Conservation (phyloP, 2,329 filamentous ascomycete genomes). For the Cytospora piceicola region DNA sequence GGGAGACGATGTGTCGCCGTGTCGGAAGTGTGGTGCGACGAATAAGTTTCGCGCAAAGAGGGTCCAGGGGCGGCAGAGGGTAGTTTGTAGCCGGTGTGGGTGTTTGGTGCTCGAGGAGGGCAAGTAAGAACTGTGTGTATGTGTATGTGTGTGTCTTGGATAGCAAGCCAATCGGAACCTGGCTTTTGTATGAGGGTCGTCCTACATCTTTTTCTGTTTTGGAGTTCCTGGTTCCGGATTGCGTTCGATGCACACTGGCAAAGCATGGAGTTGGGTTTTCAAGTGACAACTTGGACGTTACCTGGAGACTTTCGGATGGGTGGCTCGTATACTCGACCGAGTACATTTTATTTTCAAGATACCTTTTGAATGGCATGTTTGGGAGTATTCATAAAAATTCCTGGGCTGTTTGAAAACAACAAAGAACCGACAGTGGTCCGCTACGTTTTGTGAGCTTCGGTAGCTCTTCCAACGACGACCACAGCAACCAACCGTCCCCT, state of each 20-base stretch:
- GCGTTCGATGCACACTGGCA: neutral
- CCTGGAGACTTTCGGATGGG: neutral
- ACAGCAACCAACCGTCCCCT: neutral
- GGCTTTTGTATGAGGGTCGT: neutral
- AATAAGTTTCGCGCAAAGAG: constrained; percentile 65
- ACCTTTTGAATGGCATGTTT: neutral
- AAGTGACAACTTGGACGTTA: neutral
- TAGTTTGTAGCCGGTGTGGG: constrained; percentile 65
- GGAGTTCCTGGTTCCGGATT: neutral
- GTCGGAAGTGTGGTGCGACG: constrained; percentile 61
- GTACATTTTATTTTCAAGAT: neutral
- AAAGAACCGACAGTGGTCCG: neutral
- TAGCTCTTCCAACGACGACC: neutral
- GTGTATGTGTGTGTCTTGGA: neutral
- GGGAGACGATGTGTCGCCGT: constrained; percentile 54
- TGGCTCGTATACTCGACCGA: neutral
- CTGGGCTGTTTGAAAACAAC: neutral
- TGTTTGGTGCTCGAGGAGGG: constrained; percentile 33
- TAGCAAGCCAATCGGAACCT: neutral
- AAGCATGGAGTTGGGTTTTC: constrained; percentile 18
- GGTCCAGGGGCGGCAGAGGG: constrained; percentile 54
- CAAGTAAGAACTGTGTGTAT: neutral
- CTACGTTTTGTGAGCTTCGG: neutral
- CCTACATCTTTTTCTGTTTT: constrained; percentile 1
- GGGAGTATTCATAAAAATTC: neutral